Conservation (phyloP, 768 basidiomycete species). For the Asterophora lycoperdoides region DNA sequence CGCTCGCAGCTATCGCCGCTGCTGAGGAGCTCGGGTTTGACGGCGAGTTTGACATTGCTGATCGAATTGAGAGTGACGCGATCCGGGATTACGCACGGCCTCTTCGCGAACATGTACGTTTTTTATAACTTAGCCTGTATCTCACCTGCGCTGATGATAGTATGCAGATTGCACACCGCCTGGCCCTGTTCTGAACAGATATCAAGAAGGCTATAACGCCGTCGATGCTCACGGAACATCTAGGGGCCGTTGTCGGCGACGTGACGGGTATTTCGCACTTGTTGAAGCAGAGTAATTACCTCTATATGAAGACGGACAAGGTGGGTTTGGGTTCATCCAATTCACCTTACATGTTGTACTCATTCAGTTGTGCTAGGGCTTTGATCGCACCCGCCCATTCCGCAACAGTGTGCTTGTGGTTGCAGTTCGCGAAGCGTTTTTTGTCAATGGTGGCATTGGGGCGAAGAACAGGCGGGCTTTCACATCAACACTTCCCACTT, state of each 20-base stretch:
- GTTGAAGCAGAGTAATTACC: neutral
- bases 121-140: neutral
- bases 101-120: neutral
- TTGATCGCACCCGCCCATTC: neutral
- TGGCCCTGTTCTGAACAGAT: neutral
- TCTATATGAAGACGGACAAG: neutral
- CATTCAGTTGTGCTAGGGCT: neutral
- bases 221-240: neutral
- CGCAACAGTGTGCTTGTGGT: neutral
- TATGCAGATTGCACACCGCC: neutral
- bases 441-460: too few species aligned
- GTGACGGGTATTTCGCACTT: neutral
- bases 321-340: neutral
- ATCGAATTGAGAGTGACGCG: neutral
- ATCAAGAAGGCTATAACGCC: neutral
- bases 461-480: neutral
- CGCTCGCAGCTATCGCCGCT: neutral
- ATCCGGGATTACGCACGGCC: neutral
- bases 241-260: neutral
- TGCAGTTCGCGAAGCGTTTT: neutral
- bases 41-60: neutral
- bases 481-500: neutral
- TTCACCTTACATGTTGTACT: neutral
- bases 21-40: neutral
- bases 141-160: neutral